Percentiles rank a stretch among this genome's conserved stretches.
Conservation (phyloP, 192 early-diverging fungal genomes). For the Umbelopsis sp. region DNA sequence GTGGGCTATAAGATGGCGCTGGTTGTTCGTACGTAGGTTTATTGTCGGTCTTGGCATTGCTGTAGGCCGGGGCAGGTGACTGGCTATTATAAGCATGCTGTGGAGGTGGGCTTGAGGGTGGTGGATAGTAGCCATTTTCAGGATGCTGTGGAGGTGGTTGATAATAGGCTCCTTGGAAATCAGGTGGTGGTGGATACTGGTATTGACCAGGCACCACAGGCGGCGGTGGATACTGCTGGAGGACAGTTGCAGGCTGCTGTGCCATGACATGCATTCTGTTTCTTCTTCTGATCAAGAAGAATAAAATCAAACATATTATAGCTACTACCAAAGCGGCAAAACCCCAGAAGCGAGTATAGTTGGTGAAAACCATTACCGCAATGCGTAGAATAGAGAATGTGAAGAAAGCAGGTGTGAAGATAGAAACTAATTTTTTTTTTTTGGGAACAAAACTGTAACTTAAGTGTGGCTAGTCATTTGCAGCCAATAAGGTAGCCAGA, state of each 20-base stretch:
- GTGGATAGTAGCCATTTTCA: not conserved
- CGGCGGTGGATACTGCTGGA: not conserved
- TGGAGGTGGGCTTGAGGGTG: not conserved
- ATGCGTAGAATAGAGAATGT: not conserved
- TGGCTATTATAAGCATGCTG: not conserved
- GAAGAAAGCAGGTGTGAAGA: too few relatives aligned
- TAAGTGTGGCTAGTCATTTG: too few relatives aligned
- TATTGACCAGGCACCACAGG: not conserved
- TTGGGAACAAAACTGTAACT: too few relatives aligned
- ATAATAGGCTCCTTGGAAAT: not conserved
- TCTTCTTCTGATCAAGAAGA: not conserved
- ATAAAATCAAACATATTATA: not conserved
- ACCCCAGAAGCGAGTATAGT: not conserved
- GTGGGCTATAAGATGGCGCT: not conserved
- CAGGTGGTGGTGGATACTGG: not conserved
- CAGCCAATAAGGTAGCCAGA: too few relatives aligned
- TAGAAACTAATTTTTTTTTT: too few relatives aligned
- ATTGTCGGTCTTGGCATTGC: not conserved
- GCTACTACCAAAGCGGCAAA: not conserved
- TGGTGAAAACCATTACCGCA: not conserved
- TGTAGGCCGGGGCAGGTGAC: not conserved
- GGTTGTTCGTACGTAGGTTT: not conserved
- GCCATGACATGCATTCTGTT: not conserved
- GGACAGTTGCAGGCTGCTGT: not conserved
- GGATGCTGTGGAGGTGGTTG: not conserved